Conservation (phyloP, 2,329 filamentous ascomycete genomes). For the Colletotrichum tofieldiae region DNA sequence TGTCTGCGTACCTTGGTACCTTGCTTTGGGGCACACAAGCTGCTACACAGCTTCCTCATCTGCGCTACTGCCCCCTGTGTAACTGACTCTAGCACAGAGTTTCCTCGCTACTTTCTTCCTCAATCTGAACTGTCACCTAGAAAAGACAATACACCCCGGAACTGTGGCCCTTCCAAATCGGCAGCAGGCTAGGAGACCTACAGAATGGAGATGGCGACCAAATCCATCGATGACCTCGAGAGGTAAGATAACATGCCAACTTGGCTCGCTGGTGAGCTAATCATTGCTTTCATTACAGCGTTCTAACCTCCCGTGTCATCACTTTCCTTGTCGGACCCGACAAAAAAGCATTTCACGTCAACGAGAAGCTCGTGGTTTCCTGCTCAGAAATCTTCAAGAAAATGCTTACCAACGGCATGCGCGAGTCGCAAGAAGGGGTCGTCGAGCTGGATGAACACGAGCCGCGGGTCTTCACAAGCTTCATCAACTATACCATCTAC, state of each 20-base stretch:
- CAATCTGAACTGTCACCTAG: neutral
- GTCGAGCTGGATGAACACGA: constrained; percentile 3
- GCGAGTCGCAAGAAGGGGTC: neutral
- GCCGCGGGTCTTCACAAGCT: constrained; percentile 11
- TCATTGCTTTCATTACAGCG: neutral
- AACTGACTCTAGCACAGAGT: too few relatives aligned
- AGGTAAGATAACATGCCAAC: neutral
- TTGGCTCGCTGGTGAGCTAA: neutral
- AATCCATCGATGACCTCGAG: neutral
- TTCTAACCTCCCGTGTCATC: constrained; percentile 12
- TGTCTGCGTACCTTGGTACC: too few relatives aligned
- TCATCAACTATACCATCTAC: neutral
- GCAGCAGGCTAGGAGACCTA: too few relatives aligned
- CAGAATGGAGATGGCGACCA: neutral
- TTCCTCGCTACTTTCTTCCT: neutral
- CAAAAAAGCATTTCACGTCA: constrained; percentile 3
- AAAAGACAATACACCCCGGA: neutral
- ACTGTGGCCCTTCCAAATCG: too few relatives aligned
- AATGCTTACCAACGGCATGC: constrained; percentile 1
- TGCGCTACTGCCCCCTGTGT: too few relatives aligned
- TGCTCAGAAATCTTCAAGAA: neutral
- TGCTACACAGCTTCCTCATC: too few relatives aligned
- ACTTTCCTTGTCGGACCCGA: neutral
- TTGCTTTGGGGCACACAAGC: too few relatives aligned
- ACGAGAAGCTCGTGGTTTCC: constrained; percentile 8